Base-by-base conservation (phyloP, 306 rosid species). In the Prunus armeniaca region DNA sequence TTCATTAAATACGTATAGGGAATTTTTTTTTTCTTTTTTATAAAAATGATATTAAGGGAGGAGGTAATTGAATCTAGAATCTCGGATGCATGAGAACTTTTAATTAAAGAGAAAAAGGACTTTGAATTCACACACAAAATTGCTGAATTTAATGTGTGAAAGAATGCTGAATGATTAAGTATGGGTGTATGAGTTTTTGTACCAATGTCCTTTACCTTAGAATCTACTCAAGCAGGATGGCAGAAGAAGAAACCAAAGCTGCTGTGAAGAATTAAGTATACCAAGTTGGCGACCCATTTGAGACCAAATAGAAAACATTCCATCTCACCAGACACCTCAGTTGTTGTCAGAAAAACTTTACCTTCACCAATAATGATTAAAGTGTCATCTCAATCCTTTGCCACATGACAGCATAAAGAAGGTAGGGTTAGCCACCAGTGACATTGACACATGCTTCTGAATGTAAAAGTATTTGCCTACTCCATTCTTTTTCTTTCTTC, bases 381-480 rank as follows among this genome's bases (percentile, higher is more conserved):
- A 72, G 78, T 41, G 82, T 0, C 15, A 12, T 13, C 10, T 14
- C 78, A 17, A 78, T 80, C 86, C 81, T 18, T 13, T 19, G 30
- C 69, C 86, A 88, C 93, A 79, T 81, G 81, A 74, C 78, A 68
- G 2, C 27, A 51, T 27, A 13, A 45, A 70, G 65, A 58, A 17
- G 20, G 43, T 24, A 34, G 65, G 47, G 41, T 41, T 11, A 24
- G 64, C 73, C 65, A 74, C 76, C 65, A 74, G 50, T 69, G 32
- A 50, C 79, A 32, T 65, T 63, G 50, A 30, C 82, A 69, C 74
- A 78, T 74, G 74, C 77, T 25, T n/a, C 14, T 18, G 65, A 11
- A 11, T 3, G n/a, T 41, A 60, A 73, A 78, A 74, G 76, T 24
- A 52, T 20, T 54, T 57, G n/a, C 65, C 12, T 11, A 51, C 38